Evolutionary conservation across 768 basidiomycete genomes (phyloP), one percentile per base, ranked within the genome.

Genomic region (Boletus sensibilis): DNA sequence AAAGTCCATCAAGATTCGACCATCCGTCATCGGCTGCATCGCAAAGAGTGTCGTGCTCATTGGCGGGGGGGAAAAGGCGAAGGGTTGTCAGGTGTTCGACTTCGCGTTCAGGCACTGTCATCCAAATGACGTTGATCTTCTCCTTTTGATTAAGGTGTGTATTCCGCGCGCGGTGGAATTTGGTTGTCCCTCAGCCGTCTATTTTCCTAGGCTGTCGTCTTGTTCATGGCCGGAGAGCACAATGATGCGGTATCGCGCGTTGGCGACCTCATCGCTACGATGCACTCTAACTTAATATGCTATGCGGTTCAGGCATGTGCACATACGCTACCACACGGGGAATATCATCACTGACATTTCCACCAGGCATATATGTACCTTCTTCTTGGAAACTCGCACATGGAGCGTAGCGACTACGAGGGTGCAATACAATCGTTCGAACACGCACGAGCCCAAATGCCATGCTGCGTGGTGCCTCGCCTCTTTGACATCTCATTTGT

Each of bases 321-420:
- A 23, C 5, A 3, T 27, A 7, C 6, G 14, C 9, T 25, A 21
- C 10, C 1, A 23, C 7, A 10, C 1, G 27, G 7, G 7, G 13
- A 43, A 9, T 8, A 5, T 52, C 13, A 7, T 18, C 5, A 16
- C n/a, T 57, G 16, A 57, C 9, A 16, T n/a, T 12, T 21, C 12
- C 13, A 41, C 2, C 46, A 60, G 55, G 51, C 55, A 20, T 57
- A 57, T 18, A 60, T 60, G 55, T 20, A 37, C 37, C 25, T 57
- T 57, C 16, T 34, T n/a, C 34, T 53, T 20, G 59, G 59, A 25
- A 38, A 50, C n/a, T 46, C 39, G 13, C 21, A 21, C 0, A 27
- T 50, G n/a, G 31, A 49, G 9, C 29, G 12, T 0, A 5, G 25
- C 5, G 20, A 59, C 20, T 49, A 43, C n/a, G 34, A 45, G 9